Evolutionary conservation across 1,139 yeast genomes (phyloP), one percentile per base, ranked within the genome.

Genomic region (Geotrichum klebahnii): DNA sequence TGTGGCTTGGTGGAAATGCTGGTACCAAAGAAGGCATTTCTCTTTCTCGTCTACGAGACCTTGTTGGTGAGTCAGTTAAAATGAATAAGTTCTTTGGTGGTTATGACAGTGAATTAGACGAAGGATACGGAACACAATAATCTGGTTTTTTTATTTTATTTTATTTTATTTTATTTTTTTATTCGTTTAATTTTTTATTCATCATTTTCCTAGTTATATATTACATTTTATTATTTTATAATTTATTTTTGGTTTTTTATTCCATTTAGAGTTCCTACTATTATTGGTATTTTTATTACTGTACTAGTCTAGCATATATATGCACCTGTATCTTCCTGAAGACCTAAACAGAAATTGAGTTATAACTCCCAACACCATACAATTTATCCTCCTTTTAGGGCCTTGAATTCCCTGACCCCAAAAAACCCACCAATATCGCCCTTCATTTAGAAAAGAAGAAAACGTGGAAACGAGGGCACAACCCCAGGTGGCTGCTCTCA

Each of bases 1-100:
- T 67, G 24, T 68, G 72, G 71, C 59, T 67, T 33, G 72, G 72
- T 24, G 63, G 69, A 31, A 66, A 64, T 32, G 58, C 57, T 28
- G 69, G 68, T n/a, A 68, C 65, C 24, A 51, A 53, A 6, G 61
- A 57, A 32, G 68, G 68, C 5, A 44, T 68, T 16, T 45, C 59
- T n/a, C 54, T 66, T 32, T 57, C 57, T 12, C 52, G 60, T 23
- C 59, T 71, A 31, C 52, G 71, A 24, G 58, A 60, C 39, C 53
- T 68, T 23, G 70, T 65, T 14, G 66, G 66, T 36, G 61, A 64
- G 44, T 66, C 66, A 33, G 66, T 68, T 28, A 50, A 59, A 42
- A 55, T 64, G 55, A 61, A 61, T 46, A 53, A 57, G 34, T 54
- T 56, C 50, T 64, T 61, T 55, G 67, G 68, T 12, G 67, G 66